A percentile compares a stretch with the other conserved stretches of the same genome.
Conservation (phyloP, 139 green algal species). For the Spirogloea muscicola region DNA sequence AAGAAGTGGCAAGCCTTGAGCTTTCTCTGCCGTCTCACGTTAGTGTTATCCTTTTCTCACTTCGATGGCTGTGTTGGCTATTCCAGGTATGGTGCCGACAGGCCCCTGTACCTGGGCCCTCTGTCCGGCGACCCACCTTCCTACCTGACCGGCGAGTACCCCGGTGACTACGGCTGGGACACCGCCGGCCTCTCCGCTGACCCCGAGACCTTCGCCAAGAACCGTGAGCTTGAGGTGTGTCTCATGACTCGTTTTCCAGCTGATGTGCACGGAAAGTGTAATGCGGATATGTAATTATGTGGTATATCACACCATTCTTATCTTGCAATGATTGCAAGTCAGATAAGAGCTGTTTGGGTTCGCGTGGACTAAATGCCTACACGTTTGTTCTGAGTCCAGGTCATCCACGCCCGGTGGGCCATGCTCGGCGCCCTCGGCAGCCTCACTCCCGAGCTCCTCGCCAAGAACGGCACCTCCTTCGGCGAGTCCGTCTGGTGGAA, state of each 20-base stretch:
- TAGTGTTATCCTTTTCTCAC: too few relatives aligned
- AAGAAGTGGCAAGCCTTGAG: too few relatives aligned
- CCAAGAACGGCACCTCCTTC: conserved; percentile 55
- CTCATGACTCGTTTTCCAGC: too few relatives aligned
- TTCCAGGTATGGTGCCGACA: conserved; percentile 5
- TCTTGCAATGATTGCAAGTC: too few relatives aligned
- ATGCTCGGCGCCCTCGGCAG: conserved; percentile 88
- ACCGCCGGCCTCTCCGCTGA: conserved; percentile 90
- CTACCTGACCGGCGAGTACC: conserved; percentile 65
- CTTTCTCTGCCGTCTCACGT: too few relatives aligned
- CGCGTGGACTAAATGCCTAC: too few relatives aligned
- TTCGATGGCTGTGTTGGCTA: too few relatives aligned
- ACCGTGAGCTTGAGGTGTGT: conserved; percentile 36
- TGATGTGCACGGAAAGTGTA: not conserved
- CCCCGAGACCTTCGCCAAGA: conserved; percentile 81
- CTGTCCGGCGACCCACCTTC: conserved; percentile 36
- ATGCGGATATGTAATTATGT: not conserved
- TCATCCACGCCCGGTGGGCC: conserved; percentile 84
- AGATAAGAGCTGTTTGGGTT: too few relatives aligned
- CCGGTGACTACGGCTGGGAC: conserved; percentile 95
- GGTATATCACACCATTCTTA: too few relatives aligned
- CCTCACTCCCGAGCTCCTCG: conserved; percentile 73
- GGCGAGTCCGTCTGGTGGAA: conserved; percentile 79
- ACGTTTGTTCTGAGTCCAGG: too few relatives aligned
- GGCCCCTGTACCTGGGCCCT: conserved; percentile 49